phyloP scores from a whole-genome alignment of 768 basidiomycete species.

The Russula abietina region DNA sequence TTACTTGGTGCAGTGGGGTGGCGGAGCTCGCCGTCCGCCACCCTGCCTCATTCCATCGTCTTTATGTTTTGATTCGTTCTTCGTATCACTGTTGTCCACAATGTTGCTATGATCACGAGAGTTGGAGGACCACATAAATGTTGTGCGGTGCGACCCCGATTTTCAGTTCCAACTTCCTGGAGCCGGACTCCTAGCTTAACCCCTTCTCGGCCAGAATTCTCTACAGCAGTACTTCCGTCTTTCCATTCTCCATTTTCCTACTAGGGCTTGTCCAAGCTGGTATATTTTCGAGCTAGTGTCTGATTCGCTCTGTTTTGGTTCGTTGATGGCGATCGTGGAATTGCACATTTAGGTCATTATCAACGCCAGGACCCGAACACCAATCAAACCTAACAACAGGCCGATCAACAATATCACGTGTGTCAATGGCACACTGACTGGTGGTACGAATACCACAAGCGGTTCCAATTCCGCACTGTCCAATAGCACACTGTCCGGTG shows the following conservation, averaged over 20 bases:
- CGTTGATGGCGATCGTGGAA: not conserved
- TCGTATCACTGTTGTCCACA: not conserved
- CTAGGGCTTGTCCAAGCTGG: constrained; percentile 6
- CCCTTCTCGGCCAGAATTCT: not conserved
- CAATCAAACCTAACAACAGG: no score
- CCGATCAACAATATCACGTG: no score
- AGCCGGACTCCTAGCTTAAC: constrained; percentile 16
- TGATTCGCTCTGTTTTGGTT: not conserved
- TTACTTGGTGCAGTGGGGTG: not conserved
- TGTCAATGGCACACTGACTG: no score
- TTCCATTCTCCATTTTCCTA: not conserved
- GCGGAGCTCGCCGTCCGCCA: no score
- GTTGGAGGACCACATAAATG: not conserved
- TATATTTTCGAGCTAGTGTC: not conserved
- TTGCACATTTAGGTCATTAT: not conserved
- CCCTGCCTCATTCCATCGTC: not conserved
- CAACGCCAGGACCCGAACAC: not conserved
- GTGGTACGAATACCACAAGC: no score
- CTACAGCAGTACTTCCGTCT: not conserved
- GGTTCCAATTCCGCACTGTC: no score
- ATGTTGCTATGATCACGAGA: not conserved
- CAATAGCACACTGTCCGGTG: no score
- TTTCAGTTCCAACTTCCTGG: not conserved
- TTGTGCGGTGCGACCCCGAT: not conserved
- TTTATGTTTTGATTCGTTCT: not conserved